Evolutionary conservation across 495 filamentous ascomycete species (phyloP).

Genomic region (Trichoderma orchidacearum): DNA sequence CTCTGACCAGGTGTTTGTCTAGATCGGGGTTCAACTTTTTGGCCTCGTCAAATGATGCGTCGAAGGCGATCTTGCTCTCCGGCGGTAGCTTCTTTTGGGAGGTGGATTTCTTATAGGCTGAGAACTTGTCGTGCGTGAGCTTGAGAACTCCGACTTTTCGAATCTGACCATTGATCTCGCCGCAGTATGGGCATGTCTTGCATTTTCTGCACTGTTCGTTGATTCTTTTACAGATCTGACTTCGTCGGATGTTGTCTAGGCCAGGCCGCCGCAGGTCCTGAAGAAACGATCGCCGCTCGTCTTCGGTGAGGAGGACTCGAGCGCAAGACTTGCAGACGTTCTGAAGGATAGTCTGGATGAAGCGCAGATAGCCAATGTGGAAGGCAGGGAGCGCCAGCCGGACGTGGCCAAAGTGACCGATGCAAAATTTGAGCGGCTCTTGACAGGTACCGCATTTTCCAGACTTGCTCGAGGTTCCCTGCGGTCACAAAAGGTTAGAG

Average conservation of each 20-base stretch:
- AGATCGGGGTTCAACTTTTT: constrained; percentile 62
- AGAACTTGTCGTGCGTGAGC: constrained; percentile 86
- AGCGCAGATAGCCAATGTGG: constrained; percentile 89
- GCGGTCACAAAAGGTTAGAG: too few relatives aligned
- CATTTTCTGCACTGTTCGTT: constrained; percentile 79
- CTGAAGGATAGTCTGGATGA: constrained; percentile 76
- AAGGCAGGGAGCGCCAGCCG: constrained; percentile 80
- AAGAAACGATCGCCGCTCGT: constrained; percentile 56
- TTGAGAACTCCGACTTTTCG: constrained; percentile 81
- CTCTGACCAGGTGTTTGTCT: constrained; percentile 82
- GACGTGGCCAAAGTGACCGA: constrained; percentile 91
- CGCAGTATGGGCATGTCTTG: constrained; percentile 62
- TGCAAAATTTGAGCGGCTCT: constrained; percentile 61
- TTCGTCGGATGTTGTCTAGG: constrained; percentile 73
- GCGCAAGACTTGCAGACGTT: constrained; percentile 87
- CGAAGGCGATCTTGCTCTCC: constrained; percentile 63
- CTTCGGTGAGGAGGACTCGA: constrained; percentile 63
- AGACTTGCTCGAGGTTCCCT: constrained; percentile 69
- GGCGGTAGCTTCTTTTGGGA: constrained; percentile 73
- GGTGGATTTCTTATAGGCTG: constrained; percentile 71
- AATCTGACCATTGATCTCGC: constrained; percentile 71
- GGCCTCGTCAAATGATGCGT: constrained; percentile 67
- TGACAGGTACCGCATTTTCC: constrained; percentile 72
- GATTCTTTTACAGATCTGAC: constrained; percentile 70
- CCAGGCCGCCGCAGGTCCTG: constrained; percentile 66